These are phyloP conservation scores for Erythrophleum fordii DNA, from an alignment of 306 rosid species.

Conservation along the genomic window DNA sequence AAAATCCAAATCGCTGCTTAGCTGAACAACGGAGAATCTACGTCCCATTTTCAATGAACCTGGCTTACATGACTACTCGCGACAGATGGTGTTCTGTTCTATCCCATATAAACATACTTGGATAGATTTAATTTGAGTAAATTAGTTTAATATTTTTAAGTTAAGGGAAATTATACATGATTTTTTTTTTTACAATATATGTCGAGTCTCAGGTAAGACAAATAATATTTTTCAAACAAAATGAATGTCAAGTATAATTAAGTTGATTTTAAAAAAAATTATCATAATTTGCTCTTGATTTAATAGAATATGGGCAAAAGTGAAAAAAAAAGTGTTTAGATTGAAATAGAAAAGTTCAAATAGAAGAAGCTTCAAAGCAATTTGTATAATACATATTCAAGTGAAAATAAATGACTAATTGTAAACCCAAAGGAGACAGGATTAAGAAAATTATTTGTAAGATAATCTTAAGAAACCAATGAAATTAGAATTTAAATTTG, in stretches of 20 bases:
- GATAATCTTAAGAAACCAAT: not conserved
- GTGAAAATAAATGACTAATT: not conserved
- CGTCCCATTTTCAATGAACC: conserved; percentile 41
- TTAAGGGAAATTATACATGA: not conserved
- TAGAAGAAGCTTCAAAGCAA: not conserved
- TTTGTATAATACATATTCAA: not conserved
- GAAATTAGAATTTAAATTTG: not conserved
- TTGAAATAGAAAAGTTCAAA: not conserved
- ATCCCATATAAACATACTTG: not conserved
- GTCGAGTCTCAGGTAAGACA: no score
- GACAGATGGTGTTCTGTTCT: conserved; percentile 29
- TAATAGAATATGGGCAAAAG: no score
- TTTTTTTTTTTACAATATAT: no score
- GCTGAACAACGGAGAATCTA: no score
- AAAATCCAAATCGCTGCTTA: no score
- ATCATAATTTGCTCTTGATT: no score
- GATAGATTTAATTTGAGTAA: no score
- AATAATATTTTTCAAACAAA: no score
- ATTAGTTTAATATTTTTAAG: not conserved
- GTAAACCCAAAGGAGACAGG: no score
- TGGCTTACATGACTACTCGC: conserved; percentile 23
- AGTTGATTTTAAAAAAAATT: no score
- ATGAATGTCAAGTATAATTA: no score
- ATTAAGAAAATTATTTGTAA: not conserved
- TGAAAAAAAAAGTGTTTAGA: no score